Conservation (phyloP, 257 asterid genomes). For the Ligustrum vulgare region DNA sequence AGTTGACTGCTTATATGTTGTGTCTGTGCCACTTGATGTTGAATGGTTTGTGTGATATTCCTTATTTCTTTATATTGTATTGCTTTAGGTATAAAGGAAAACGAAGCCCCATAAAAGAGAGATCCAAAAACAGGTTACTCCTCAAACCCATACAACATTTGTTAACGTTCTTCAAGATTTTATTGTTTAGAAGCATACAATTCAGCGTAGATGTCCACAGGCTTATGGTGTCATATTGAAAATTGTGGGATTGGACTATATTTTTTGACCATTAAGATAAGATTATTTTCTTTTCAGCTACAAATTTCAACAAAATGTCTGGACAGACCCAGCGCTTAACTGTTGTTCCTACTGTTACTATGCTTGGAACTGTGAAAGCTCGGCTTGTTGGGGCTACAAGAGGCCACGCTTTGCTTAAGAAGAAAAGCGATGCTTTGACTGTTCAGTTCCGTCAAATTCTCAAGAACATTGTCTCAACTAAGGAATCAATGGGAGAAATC, state of each 20-base stretch:
- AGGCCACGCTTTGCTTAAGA: slow-evolving; percentile 6
- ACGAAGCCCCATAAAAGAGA: not conserved
- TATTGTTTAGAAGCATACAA: not conserved
- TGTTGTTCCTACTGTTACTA: not conserved
- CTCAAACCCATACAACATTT: not conserved
- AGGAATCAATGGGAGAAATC: slow-evolving; percentile 3
- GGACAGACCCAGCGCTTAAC: slow-evolving; percentile 1
- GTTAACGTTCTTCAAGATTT: not conserved
- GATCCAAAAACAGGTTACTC: not conserved
- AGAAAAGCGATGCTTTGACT: slow-evolving; percentile 1
- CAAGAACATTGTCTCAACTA: slow-evolving; percentile 4
- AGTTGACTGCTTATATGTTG: not conserved
- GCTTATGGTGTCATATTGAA: not conserved
- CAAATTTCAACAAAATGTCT: not conserved
- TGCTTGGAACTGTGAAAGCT: not conserved
- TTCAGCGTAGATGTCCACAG: not conserved
- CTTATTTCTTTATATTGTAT: not conserved
- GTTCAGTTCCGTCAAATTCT: not conserved
- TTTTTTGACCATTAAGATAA: not conserved
- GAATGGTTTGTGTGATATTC: not conserved
- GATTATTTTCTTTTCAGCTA: not conserved
- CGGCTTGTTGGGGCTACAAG: slow-evolving; percentile 2
- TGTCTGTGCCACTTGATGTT: not conserved
- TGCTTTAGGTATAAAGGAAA: not conserved
- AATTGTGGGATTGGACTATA: not conserved